These are phyloP conservation scores for Juglanconis oblonga DNA, from an alignment of 2,329 filamentous ascomycete species.

Conservation along the genomic window DNA sequence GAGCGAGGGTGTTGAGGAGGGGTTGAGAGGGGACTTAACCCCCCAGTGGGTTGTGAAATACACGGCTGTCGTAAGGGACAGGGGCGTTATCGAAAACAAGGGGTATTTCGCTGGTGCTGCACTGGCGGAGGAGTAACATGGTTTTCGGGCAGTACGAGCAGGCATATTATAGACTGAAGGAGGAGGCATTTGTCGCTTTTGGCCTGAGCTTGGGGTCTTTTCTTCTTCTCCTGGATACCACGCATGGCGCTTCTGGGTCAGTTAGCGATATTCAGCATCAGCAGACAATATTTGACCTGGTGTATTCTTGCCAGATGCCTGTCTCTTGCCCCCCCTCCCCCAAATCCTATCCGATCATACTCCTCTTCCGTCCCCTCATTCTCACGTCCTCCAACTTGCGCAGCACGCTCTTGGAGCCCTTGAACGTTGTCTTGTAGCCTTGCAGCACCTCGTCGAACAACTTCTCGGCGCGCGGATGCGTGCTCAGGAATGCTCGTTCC, in stretches of 20 bases:
- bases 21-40: constrained; percentile 72
- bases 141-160: not conserved
- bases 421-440: constrained; percentile 72
- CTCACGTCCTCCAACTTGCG: constrained; percentile 87
- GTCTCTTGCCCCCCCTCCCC: no score
- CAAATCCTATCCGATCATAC: constrained; percentile 81
- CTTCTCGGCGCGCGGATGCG: constrained; percentile 80
- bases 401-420: constrained; percentile 71
- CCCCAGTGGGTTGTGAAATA: constrained; percentile 98
- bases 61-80: constrained; percentile 88
- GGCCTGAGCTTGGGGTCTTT: not conserved
- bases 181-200: not conserved
- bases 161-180: not conserved
- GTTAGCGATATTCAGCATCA: not conserved
- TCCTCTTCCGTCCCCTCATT: constrained; percentile 91
- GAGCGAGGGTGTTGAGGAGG: constrained; percentile 39
- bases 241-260: not conserved
- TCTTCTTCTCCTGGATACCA: not conserved
- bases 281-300: not conserved
- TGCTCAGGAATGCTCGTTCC: constrained; percentile 90
- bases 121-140: constrained; percentile 43
- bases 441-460: constrained; percentile 72
- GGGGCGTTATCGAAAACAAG: constrained; percentile 97
- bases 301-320: not conserved
- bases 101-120: constrained; percentile 91